Base-by-base conservation (phyloP, 192 early-diverging fungal genomes). In the Jimgerdemannia lactiflua region DNA sequence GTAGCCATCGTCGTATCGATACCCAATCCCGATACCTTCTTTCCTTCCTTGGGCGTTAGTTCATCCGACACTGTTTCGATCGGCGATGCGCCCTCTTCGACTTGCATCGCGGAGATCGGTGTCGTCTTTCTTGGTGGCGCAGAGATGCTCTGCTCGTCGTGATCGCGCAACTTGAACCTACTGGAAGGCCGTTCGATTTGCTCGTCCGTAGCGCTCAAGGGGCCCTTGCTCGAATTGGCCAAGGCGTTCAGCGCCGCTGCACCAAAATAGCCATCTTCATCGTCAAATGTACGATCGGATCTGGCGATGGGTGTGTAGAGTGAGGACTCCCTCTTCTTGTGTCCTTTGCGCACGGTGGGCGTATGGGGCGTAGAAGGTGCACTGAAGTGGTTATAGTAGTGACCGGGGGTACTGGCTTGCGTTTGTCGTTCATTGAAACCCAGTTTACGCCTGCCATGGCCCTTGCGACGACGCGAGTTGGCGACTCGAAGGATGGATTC, bases 371-470 rank as follows among this genome's bases (percentile, higher is more conserved):
- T 71, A 4, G 70, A 59, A n/a, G 70, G 70, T 39, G 39, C 64
- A 41, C 43, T 69, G 14, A 10, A 39, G 49, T 43, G 18, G 72
- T 40, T 69, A 10, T 73, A 69, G n/a, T 8, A 68, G 19, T 74
- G 81, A 68, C 82, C 83, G 42, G 86, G 86, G 0, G 88, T 88
- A 3, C 80, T 80, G 3, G 78, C 77, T 29, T 85, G 85, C 3
- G 88, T 83, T 64, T 84, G 41, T 43, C 73, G 77, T 74, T 88
- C 84, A 43, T 88, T 82, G 59, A 83, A 75, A 39, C 83, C 83
- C 14, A 88, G 72, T 20, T 81, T 82, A n/a, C 84, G 77, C 14
- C 76, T 76, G 39, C 64, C 64, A 39, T 74, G 71, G 14, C 69
- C 64, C 39, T 77, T 75, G 43, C 80, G 83, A 49, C 79, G 79